Evolutionary conservation across 2,329 filamentous ascomycete genomes (phyloP), one percentile per base, ranked within the genome.

Genomic region (Bertia moriformis): DNA sequence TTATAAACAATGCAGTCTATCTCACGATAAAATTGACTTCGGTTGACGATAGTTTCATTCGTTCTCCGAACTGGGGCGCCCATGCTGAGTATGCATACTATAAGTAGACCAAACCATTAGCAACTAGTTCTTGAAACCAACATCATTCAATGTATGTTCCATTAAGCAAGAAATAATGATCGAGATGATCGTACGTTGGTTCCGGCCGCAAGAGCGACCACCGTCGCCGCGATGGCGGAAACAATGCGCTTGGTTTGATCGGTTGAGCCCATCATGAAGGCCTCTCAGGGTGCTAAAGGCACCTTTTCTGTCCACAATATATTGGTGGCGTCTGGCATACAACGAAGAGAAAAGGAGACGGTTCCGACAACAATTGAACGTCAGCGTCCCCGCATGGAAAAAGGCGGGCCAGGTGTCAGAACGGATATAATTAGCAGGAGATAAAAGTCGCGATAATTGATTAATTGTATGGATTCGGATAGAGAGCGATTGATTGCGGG

Each of bases 1-100:
- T 10, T n/a, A 10, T n/a, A n/a, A 29, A n/a, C 10, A 29, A 29
- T 29, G 24, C 24, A 29, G 24, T 10, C 24, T 12, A 7, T 7
- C 32, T 35, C 15, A 35, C 88, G 53, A 98, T 88, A 47, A 96
- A 60, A 59, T 98, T 96, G 59, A 77, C 87, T 58, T 95, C 71
- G 2, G 89, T 96, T n/a, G 91, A 82, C 13, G 87, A 87, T 44
- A 96, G 73, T 54, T 82, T 78, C 49, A 98, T 68, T 49, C 74
- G 78, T 51, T 93, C 79, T 38, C 88, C 87, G 54, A 95, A 95
- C 60, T 95, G 88, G 15, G 91, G 91, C 13, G 85, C 87, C 88
- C 91, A 98, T 60, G 89, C 89, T 40, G 87, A 95, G 61, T 95
- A 98, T 54, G 88, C 89, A 73, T 98, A 96, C 86, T 95, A 53